Evolutionary conservation across 345 rosid species (phyloP).

Genomic region (Turritis glabra): DNA sequence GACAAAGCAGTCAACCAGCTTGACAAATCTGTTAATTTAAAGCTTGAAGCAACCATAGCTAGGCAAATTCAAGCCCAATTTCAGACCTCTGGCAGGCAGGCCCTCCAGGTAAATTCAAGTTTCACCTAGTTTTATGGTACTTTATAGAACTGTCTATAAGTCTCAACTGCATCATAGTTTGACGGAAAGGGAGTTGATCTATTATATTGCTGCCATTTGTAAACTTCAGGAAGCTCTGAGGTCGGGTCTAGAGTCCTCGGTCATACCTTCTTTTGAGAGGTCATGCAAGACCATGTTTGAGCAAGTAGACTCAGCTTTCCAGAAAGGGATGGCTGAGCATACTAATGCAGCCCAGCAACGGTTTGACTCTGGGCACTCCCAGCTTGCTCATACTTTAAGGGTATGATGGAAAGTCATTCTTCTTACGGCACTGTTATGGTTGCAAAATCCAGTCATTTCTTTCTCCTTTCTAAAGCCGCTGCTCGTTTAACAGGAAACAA

Average conservation of each 20-base stretch:
- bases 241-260: constrained; percentile 66
- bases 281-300: constrained; percentile 91
- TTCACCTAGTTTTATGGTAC: neutral
- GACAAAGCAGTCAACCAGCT: constrained; percentile 89
- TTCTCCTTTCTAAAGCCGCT: neutral
- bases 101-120: constrained; percentile 69
- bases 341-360: constrained; percentile 73
- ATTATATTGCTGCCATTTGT: constrained; percentile 18
- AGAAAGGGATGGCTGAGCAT: constrained; percentile 78
- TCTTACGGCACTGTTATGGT: neutral
- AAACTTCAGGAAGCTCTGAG: constrained; percentile 67
- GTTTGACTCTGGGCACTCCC: constrained; percentile 67
- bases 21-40: constrained; percentile 76
- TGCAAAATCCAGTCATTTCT: neutral
- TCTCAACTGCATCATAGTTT: constrained; percentile 13
- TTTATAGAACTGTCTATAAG: neutral
- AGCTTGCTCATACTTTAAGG: constrained; percentile 70
- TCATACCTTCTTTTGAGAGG: constrained; percentile 89
- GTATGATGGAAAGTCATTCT: constrained; percentile 43
- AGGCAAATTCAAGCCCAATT: constrained; percentile 88
- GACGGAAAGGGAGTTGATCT: constrained; percentile 15
- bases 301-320: constrained; percentile 81
- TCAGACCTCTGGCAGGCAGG: constrained; percentile 93
- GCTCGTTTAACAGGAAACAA: constrained; percentile 60
- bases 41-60: constrained; percentile 77